These are phyloP conservation scores for Skeletonema grethae DNA, from an alignment of 108 stramenopile species.

Conservation along the genomic window DNA sequence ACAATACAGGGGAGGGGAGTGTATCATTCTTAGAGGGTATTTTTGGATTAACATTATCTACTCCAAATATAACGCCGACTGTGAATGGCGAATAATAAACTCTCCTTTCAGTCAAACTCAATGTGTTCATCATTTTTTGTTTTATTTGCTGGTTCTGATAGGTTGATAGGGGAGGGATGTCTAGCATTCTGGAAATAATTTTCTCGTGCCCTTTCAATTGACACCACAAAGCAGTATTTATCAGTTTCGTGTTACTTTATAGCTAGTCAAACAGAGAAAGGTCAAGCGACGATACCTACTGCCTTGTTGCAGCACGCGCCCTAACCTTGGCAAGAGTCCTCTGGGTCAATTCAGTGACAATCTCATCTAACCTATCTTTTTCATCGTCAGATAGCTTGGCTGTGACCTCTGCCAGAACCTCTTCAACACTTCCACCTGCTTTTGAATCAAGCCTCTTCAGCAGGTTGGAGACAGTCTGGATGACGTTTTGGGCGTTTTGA, in stretches of 20 bases:
- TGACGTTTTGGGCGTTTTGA: conserved; percentile 22
- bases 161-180: too few species aligned
- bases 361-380: conserved; percentile 35
- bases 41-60: background rate
- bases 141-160: too few species aligned
- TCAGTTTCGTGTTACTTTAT: conserved; percentile 4
- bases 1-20: too few species aligned
- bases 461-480: background rate
- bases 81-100: background rate
- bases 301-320: conserved; percentile 13
- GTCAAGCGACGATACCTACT: background rate
- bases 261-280: background rate
- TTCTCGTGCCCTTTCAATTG: too few species aligned
- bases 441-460: conserved; percentile 11
- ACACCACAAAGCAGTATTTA: background rate
- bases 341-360: conserved; percentile 42
- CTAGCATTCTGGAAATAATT: too few species aligned
- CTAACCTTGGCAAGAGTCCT: conserved; percentile 26
- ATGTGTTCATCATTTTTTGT: too few species aligned
- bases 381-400: conserved; percentile 33
- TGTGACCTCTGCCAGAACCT: conserved; percentile 30
- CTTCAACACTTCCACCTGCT: conserved; percentile 15
- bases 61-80: background rate
- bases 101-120: too few species aligned
- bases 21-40: too few species aligned